phyloP scores from a whole-genome alignment of 2,329 filamentous ascomycete species.

The Fusarium luffae region DNA sequence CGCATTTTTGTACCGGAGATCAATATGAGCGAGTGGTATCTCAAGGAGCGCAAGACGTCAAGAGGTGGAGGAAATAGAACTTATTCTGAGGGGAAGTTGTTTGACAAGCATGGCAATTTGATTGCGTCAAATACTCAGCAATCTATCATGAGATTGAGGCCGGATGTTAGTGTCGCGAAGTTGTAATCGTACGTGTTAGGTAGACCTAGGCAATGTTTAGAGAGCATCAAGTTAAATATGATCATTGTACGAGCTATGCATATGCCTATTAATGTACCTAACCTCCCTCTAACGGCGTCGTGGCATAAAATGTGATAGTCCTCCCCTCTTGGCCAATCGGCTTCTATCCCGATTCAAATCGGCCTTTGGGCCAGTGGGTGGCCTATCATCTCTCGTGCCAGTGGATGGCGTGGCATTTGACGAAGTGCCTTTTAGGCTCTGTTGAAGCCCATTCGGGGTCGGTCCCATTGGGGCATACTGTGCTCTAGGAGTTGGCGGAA shows the following conservation, averaged over 20 bases:
- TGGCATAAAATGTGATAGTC: not conserved
- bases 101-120: constrained; percentile 56
- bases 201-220: not conserved
- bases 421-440: not conserved
- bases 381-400: not conserved
- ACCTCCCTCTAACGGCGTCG: not conserved
- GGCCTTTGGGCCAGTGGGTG: not conserved
- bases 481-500: not conserved
- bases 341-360: not conserved
- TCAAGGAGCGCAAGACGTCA: constrained; percentile 55
- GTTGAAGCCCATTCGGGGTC: not conserved
- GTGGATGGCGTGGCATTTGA: not conserved
- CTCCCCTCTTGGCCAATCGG: not conserved
- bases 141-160: constrained; percentile 48
- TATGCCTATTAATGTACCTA: not conserved
- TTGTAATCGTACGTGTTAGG: not conserved
- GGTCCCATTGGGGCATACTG: not conserved
- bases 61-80: constrained; percentile 55
- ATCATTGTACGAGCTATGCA: not conserved
- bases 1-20: constrained; percentile 54
- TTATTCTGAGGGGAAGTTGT: constrained; percentile 58
- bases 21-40: constrained; percentile 55
- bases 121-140: constrained; percentile 63
- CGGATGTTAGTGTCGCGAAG: constrained; percentile 17
- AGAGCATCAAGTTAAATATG: not conserved